Base-by-base conservation (phyloP, 257 asterid genomes). In the Rubia yunnanensis region DNA sequence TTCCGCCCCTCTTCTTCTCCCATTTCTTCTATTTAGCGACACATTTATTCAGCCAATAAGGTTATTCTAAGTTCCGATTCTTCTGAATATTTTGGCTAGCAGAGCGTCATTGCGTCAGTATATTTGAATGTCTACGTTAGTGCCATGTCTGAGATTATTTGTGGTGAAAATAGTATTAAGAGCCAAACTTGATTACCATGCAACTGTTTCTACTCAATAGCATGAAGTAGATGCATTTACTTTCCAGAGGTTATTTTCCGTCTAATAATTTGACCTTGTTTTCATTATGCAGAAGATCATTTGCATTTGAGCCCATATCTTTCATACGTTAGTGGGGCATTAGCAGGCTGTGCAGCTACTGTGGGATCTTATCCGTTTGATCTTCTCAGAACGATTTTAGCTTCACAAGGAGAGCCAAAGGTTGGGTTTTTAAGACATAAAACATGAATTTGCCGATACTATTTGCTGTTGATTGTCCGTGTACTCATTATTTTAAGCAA, bases 391-490 rank as follows among this genome's bases (percentile, higher is more conserved):
- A 92, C 98, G 59, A 82, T 92, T 77, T 84, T 92, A 85, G 96
- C 98, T 73, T 92, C 98, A 49, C 98, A 92, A 67, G 98, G 98
- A 61, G 96, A 92, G 74, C 98, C 98, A 52, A 92, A 87, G 96
- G 97, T 92, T 49, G 79, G 72, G 60, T 23, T n/a, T 22, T 18
- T 50, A 26, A 2, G n/a, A 54, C 50, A 28, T 61, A 63, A 49
- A 56, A 66, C 27, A 32, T 38, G 20, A 35, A 52, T 4, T 34
- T 27, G 6, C 10, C 30, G 13, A 2, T 70, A 6, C 58, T 70
- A 1, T 26, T 0, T 36, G 14, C 5, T 15, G 10, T 13, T 32
- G 59, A 17, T 60, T 23, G 24, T 36, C 49, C 56, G 41, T 63
- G 39, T n/a, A 10, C 38, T 44, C 28, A 11, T 18, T 46, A 31